These are phyloP conservation scores for Cladophialophora chaetospira DNA, from an alignment of 2,329 filamentous ascomycete genomes.

Conservation along the genomic window DNA sequence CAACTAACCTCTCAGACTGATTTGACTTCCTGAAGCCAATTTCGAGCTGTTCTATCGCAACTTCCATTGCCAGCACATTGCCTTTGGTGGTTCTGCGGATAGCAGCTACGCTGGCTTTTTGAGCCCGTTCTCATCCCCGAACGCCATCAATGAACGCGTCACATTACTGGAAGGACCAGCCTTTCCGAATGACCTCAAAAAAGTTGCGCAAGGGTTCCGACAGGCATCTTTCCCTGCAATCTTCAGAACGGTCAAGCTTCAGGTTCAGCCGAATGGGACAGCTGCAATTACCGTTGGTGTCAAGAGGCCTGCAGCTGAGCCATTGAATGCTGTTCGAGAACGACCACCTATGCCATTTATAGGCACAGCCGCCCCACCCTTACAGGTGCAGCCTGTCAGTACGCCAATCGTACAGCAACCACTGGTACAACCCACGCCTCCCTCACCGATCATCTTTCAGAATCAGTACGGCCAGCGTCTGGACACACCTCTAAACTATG, in stretches of 20 bases:
- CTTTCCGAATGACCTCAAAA: conserved; percentile 42
- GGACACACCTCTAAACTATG: conserved; percentile 50
- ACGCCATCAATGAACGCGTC: conserved; percentile 36
- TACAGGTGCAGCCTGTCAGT: too few relatives aligned
- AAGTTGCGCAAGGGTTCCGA: conserved; percentile 28
- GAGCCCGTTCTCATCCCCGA: conserved; percentile 36
- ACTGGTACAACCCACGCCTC: conserved; percentile 38
- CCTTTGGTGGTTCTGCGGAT: conserved; percentile 48
- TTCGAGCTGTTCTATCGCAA: conserved; percentile 41
- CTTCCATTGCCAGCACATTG: conserved; percentile 44
- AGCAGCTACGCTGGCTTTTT: conserved; percentile 49
- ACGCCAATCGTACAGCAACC: conserved; percentile 1
- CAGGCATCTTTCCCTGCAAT: conserved; percentile 52
- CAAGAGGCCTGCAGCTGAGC: conserved; percentile 26
- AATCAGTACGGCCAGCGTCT: conserved; percentile 59
- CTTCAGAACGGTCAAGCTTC: conserved; percentile 57
- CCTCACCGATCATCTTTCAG: conserved; percentile 36
- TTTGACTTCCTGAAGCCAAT: conserved; percentile 35
- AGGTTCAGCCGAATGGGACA: conserved; percentile 31
- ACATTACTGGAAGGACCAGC: conserved; percentile 44
- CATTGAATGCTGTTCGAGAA: conserved; percentile 9
- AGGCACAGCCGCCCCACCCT: not conserved
- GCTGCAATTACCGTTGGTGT: conserved; percentile 11
- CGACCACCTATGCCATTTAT: conserved; percentile 10
- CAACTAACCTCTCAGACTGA: not conserved